Evolutionary conservation across 2,329 filamentous ascomycete genomes (phyloP), one percentile per base, ranked within the genome.

Genomic region (Acrodontium crateriforme): DNA sequence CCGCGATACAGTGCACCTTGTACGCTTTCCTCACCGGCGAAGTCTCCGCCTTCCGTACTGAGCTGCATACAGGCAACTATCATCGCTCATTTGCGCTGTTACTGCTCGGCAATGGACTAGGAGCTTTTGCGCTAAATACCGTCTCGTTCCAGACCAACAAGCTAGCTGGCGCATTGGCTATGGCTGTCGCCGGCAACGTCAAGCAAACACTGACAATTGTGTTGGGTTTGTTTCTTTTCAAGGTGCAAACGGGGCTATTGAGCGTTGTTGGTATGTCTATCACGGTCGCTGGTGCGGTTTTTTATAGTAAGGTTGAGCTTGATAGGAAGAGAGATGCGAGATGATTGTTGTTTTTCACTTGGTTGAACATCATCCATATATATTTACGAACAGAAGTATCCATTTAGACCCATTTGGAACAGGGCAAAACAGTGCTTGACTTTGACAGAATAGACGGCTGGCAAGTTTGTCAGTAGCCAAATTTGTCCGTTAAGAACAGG

Each of bases 251-350:
- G 11, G 39, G 38, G 10, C n/a, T 35, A 9, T 31, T 56, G 40
- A 73, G 73, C 46, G 67, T 66, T n/a, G 40, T 65, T 9, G 69
- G 39, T 23, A 70, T 71, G 62, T 39, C 53, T 13, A 54, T 71
- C 14, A 69, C 69, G 5, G 58, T 73, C 48, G 39, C 56, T 7
- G 69, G 69, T 18, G 69, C 67, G 6, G 67, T 59, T 9, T 65
- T 65, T 48, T 73, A 72, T 54, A 69, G 65, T 50, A 64, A 64
- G 41, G 64, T 69, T 10, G 67, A 71, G 49, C 50, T 71, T 19
- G 59, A 63, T 38, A 58, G 57, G 42, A 65, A 59, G 50, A 10
- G 34, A 32, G 25, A n/a, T n/a, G n/a, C n/a, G n/a, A n/a, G n/a
- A n/a, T n/a, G n/a, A n/a, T n/a, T n/a, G n/a, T n/a, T n/a, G n/a